phyloP scores from a whole-genome alignment of 176 grass and related monocot genomes.

The Zoysia pacifica region DNA sequence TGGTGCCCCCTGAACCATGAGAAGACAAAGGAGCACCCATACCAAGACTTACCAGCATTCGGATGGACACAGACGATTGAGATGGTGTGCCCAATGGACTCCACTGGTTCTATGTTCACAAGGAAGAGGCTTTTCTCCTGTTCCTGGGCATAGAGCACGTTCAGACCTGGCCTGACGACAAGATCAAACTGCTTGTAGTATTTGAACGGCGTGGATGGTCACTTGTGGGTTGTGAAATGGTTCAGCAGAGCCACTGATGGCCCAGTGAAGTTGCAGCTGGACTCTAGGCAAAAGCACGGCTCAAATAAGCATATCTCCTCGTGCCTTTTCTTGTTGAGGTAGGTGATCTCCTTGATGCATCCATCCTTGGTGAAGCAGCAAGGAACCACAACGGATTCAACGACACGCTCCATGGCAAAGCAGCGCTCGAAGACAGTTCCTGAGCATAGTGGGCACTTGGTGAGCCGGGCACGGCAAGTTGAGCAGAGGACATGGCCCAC shows the following conservation, averaged over 20 bases:
- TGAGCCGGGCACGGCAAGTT: neutral
- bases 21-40: slow-evolving; percentile 18
- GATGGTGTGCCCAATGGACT: neutral
- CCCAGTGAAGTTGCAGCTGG: neutral
- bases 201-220: neutral
- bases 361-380: slow-evolving; percentile 23
- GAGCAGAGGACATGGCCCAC: slow-evolving; percentile 32
- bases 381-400: slow-evolving; percentile 23
- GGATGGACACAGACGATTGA: neutral
- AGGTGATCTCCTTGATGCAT: neutral
- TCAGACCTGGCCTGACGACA: neutral
- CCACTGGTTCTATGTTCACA: neutral
- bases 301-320: neutral
- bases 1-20: slow-evolving; percentile 28
- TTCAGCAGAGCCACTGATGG: neutral
- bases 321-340: slow-evolving; percentile 7
- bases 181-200: slow-evolving; percentile 12
- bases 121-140: neutral
- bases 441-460: neutral
- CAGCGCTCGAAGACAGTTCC: slow-evolving; percentile 5
- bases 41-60: neutral
- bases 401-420: slow-evolving; percentile 32
- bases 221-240: slow-evolving; percentile 21
- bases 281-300: slow-evolving; percentile 28
- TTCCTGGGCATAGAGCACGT: neutral